Conservation (phyloP, 2,329 filamentous ascomycete species). For the Fusarium sp. region DNA sequence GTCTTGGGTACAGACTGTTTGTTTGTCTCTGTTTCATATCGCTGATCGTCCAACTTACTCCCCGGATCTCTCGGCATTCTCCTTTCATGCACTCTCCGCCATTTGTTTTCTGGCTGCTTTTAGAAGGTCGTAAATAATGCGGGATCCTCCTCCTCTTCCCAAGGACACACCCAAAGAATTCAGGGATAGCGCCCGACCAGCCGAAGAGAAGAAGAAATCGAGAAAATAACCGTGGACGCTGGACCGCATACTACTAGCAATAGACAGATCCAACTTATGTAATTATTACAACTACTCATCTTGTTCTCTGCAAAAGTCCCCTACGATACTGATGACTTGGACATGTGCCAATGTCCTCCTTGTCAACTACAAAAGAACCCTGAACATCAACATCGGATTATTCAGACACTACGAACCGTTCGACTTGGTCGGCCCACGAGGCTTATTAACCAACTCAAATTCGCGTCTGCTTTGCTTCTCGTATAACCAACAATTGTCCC, state of each 20-base stretch:
- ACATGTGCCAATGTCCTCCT: conserved; percentile 21
- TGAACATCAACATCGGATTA: conserved; percentile 9
- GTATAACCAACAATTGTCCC: conserved; percentile 4
- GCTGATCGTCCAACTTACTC: conserved; percentile 20
- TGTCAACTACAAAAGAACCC: conserved; percentile 34
- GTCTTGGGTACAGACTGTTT: conserved; percentile 32
- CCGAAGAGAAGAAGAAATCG: conserved; percentile 14
- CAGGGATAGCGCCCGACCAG: conserved; percentile 28
- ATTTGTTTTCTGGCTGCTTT: conserved; percentile 28
- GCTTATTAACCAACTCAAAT: conserved; percentile 24
- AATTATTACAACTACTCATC: conserved; percentile 39
- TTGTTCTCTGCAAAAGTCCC: conserved; percentile 40
- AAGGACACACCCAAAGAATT: conserved; percentile 23
- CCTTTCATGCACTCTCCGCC: conserved; percentile 7
- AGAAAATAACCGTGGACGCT: neutral
- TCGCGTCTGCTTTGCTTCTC: conserved; percentile 14
- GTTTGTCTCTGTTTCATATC: conserved; percentile 21
- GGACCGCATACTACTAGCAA: conserved; percentile 5
- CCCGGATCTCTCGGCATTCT: conserved; percentile 37
- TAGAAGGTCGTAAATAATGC: conserved; percentile 40
- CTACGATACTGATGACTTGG: conserved; percentile 7
- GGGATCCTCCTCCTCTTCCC: conserved; percentile 18
- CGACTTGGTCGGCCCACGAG: conserved; percentile 25
- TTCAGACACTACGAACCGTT: conserved; percentile 20
- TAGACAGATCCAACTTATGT: conserved; percentile 10